Evolutionary conservation across 805 yeast genomes (phyloP).

Genomic region (Wickerhamomyces queroliae): DNA sequence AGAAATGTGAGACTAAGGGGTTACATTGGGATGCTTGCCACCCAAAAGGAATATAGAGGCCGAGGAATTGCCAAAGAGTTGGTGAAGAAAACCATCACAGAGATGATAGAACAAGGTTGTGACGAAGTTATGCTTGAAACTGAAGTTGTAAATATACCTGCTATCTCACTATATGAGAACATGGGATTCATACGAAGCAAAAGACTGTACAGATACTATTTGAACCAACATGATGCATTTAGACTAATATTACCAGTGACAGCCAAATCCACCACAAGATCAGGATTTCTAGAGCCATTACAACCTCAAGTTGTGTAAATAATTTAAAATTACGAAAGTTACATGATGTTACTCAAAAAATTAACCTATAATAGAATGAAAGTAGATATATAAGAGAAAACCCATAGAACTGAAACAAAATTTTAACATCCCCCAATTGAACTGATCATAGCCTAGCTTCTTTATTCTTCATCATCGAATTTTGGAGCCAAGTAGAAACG

Average conservation of each 20-base stretch:
- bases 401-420: constrained; percentile 1
- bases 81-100: constrained; percentile 54
- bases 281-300: constrained; percentile 41
- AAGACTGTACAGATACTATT: constrained; percentile 78
- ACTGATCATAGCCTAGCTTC: not conserved
- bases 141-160: constrained; percentile 74
- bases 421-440: not conserved
- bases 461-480: constrained; percentile 82
- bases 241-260: constrained; percentile 79
- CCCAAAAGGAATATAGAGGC: constrained; percentile 65
- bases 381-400: constrained; percentile 1
- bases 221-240: constrained; percentile 91
- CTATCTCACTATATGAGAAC: constrained; percentile 62
- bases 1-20: constrained; percentile 73
- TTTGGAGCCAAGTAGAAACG: constrained; percentile 97
- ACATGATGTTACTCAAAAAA: too few relatives aligned
- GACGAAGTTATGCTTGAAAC: constrained; percentile 95
- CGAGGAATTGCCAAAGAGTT: constrained; percentile 75
- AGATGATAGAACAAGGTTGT: constrained; percentile 58
- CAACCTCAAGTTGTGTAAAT: not conserved
- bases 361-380: too few relatives aligned
- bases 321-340: too few relatives aligned
- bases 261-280: constrained; percentile 46
- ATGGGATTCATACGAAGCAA: constrained; percentile 73
- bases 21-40: constrained; percentile 95